A percentile compares a stretch with the other conserved stretches of the same genome.
Conservation (phyloP, 2,329 filamentous ascomycete species). For the Akanthomyces lecanii region DNA sequence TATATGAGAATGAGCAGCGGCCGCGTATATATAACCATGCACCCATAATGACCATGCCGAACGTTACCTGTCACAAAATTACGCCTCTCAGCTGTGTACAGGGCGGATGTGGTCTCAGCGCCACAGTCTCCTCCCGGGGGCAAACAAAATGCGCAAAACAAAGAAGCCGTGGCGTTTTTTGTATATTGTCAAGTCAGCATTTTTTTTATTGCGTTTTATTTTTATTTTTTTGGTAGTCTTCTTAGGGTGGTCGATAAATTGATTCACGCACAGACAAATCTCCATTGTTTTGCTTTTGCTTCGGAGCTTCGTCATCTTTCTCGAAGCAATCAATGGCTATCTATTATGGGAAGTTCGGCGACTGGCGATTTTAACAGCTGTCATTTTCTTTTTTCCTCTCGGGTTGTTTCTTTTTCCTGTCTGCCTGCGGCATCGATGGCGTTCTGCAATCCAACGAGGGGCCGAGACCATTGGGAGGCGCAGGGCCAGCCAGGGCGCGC, state of each 20-base stretch:
- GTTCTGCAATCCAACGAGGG: not conserved
- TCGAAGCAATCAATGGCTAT: not conserved
- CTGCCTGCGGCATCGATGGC: not conserved
- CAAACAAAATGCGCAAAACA: not conserved
- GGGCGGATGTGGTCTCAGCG: not conserved
- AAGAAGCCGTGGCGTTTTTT: not conserved
- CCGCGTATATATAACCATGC: not conserved
- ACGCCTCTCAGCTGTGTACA: not conserved
- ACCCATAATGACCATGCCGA: not conserved
- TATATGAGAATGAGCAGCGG: not conserved
- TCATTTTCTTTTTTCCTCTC: not conserved
- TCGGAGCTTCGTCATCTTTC: not conserved
- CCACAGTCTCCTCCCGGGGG: not conserved
- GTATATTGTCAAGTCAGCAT: not conserved
- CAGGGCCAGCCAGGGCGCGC: not conserved
- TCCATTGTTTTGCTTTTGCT: not conserved
- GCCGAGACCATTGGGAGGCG: not conserved
- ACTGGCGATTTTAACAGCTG: not conserved
- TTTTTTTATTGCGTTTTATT: too few relatives aligned
- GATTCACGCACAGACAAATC: slow-evolving; percentile 3
- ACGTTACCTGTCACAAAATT: not conserved
- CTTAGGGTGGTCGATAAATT: not conserved
- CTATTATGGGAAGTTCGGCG: not conserved
- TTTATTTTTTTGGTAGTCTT: not conserved
- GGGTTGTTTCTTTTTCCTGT: not conserved